Conservation (phyloP, 2,329 filamentous ascomycete species). For the Aspergillus fijiensis region DNA sequence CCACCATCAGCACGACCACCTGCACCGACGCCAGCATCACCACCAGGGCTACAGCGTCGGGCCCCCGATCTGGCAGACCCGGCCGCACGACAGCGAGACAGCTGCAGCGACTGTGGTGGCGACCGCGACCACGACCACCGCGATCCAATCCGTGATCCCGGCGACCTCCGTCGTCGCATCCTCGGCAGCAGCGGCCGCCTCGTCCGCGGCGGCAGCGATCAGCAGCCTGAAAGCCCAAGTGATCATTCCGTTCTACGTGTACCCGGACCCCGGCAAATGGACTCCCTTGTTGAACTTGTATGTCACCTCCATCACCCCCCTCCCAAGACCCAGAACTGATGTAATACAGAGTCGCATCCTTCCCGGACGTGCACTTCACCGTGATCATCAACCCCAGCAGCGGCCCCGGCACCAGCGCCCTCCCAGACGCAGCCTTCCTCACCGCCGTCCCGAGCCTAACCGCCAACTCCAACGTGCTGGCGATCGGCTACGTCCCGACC, state of each 20-base stretch:
- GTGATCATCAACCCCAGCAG: conserved; percentile 24
- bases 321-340: neutral
- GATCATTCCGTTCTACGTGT: conserved; percentile 23
- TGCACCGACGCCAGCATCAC: neutral
- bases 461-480: conserved; percentile 6
- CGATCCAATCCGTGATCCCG: neutral
- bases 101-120: too few species aligned
- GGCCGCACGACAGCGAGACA: neutral
- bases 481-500: conserved; percentile 13
- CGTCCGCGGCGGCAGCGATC: neutral
- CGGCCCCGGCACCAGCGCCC: conserved; percentile 13
- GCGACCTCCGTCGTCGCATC: neutral
- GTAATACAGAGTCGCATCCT: neutral
- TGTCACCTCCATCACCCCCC: neutral
- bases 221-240: neutral
- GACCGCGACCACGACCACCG: neutral
- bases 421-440: conserved; percentile 12
- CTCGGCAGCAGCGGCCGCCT: neutral
- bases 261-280: conserved; percentile 19
- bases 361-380: conserved; percentile 21
- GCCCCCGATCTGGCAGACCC: neutral
- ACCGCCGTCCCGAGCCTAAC: conserved; percentile 7
- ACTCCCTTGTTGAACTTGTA: conserved; percentile 17
- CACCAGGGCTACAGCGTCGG: neutral
- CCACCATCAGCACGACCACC: neutral